A percentile compares a stretch with the other conserved stretches of the same genome.
phyloP scores from a whole-genome alignment of 805 yeast genomes.

The Yueomyces sp. region DNA sequence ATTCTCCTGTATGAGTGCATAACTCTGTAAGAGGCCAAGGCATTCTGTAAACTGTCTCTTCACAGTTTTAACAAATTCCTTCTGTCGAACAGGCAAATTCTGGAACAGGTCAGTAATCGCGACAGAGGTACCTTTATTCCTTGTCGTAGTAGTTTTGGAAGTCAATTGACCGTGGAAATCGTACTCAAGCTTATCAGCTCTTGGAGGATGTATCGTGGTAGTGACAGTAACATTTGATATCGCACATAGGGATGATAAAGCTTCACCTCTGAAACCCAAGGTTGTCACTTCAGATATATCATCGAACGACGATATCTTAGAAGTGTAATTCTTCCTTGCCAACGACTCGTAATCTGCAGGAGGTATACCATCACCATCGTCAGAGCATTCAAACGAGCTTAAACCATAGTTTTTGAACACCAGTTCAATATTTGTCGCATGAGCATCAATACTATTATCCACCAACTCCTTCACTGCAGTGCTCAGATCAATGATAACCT shows the following conservation, averaged over 20 bases:
- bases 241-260: constrained; percentile 56
- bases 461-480: constrained; percentile 75
- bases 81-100: constrained; percentile 68
- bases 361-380: constrained; percentile 55
- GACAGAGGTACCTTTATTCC: constrained; percentile 61
- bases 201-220: constrained; percentile 38
- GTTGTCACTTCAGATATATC: constrained; percentile 40
- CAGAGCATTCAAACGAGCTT: constrained; percentile 53
- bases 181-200: constrained; percentile 43
- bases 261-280: constrained; percentile 74
- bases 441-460: constrained; percentile 80
- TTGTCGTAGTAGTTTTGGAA: constrained; percentile 30
- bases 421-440: constrained; percentile 53
- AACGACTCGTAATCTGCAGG: constrained; percentile 37
- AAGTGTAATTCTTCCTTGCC: constrained; percentile 54
- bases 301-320: constrained; percentile 45
- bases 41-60: constrained; percentile 64
- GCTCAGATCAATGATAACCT: constrained; percentile 69
- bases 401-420: constrained; percentile 59
- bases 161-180: constrained; percentile 40
- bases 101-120: constrained; percentile 45
- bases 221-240: constrained; percentile 41
- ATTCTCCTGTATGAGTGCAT: constrained; percentile 45
- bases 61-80: constrained; percentile 52
- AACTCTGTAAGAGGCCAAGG: constrained; percentile 48